Evolutionary conservation across 148 eudicot genomes (phyloP).

Genomic region (Camellia lanceoleosa): DNA sequence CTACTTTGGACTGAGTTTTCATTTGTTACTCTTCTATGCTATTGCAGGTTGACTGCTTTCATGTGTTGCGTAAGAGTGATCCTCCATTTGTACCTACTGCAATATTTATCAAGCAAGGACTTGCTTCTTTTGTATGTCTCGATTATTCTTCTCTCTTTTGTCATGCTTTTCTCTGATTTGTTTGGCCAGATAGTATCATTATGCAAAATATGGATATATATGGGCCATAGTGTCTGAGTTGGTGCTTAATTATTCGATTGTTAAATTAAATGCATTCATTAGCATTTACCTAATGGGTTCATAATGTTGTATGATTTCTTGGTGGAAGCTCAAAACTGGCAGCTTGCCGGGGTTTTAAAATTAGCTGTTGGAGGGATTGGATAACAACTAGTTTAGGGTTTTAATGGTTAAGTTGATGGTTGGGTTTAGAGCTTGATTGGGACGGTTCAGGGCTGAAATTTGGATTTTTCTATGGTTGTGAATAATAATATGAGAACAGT

Average conservation of each 20-base stretch:
- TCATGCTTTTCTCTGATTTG: background rate
- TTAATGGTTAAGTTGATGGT: background rate
- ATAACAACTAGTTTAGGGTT: background rate
- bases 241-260: background rate
- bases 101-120: slow-evolving; percentile 82
- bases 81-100: slow-evolving; percentile 88
- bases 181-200: background rate
- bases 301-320: background rate
- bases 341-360: too few relatives aligned
- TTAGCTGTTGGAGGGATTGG: background rate
- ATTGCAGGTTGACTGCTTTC: slow-evolving; percentile 91
- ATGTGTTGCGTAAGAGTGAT: slow-evolving; percentile 88
- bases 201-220: background rate
- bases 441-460: too few relatives aligned
- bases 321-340: too few relatives aligned
- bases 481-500: too few relatives aligned
- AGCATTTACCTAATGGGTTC: background rate
- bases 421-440: background rate
- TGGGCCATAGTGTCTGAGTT: background rate
- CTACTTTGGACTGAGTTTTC: background rate
- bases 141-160: background rate
- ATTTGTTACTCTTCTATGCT: background rate
- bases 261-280: background rate
- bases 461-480: background rate
- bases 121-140: slow-evolving; percentile 75